Evolutionary conservation across 345 rosid species (phyloP), one percentile per base, ranked within the genome.

Genomic region (Populus davidiana): DNA sequence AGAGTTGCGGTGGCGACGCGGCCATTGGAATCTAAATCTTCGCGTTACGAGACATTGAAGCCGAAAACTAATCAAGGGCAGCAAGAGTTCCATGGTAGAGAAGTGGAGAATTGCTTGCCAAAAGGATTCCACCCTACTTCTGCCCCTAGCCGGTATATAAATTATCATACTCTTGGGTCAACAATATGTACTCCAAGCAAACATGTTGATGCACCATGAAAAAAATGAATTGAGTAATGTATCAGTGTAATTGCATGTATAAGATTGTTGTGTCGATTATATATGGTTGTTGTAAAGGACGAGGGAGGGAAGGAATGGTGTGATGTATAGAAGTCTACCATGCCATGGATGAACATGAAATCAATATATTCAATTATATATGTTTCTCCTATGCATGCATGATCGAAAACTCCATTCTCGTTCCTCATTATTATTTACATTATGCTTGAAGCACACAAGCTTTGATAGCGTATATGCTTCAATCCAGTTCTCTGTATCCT

Each of bases 131-230:
- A 82, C n/a, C 82, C 18, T 31, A 77, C 64, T 43, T 90, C 94
- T 0, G 94, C 90, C 0, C 94, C 94, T 0, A 90, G 94, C 67
- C 85, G 88, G 16, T 90, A 88, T 61, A 85, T 83, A 75, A 90
- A 90, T 16, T 68, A 80, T 31, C 71, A 81, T 6, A 82, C 90
- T 29, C 80, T 69, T 14, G 85, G 87, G 29, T 87, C 92, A 1
- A 74, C 84, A 54, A 5, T 75, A 21, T 86, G 90, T 41, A 77
- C 81, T 10, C 61, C 88, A 1, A 16, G 23, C 69, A 78, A 71
- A 70, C 78, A 33, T 33, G 66, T 38, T 20, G 23, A 56, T 47
- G 66, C 72, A 25, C 86, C 86, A 4, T 84, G 81, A 84, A 13
- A 59, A 8, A 11, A 43, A 3, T 10, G 47, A 9, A 23, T 18